Base-by-base conservation (phyloP, 257 asterid species). In the Capsicum chinense region DNA sequence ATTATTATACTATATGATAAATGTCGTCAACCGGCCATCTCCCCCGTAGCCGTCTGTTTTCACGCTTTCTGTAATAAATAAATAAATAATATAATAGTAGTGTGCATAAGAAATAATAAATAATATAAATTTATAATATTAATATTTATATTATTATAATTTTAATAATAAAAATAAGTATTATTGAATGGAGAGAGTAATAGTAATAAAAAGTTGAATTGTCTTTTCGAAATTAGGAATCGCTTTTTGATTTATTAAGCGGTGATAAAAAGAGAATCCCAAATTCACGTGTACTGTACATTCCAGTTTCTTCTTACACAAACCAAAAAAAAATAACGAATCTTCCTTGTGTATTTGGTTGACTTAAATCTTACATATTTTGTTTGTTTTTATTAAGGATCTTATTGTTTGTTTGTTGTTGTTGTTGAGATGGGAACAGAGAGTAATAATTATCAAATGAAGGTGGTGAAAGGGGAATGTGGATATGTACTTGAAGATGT, bases 401-500 rank as follows among this genome's bases (percentile, higher is more conserved):
- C 19, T 48, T 5, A 19, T 62, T 62, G 9, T 62, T 62, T 19
- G 0, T 7, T 21, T 76, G 44, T 39, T 39, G 44, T 39, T 39
- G 44, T 52, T 76, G 14, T 74, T 74, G 52, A 39, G 44, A 90
- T 92, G 91, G 85, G 56, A 11, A 79, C 88, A 79, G 87, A 85
- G 89, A 86, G 81, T 84, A 84, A 89, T 84, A 84, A 89, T 89
- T 83, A 47, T 64, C 92, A 87, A 89, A 88, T 89, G 93, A 92
- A 92, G 89, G 94, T 89, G 87, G 90, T 85, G 73, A 58, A 83
- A 56, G 97, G 97, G 73, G 89, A 89, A 33, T 85, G 66, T 33
- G 96, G 96, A 3, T 92, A 90, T 80, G 92, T 91, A 10, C 94
- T 92, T 80, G 91, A 92, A 83, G 97, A 92, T 83, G 93, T 92